phyloP scores from a whole-genome alignment of 805 yeast genomes.

The Starmerella sp. region DNA sequence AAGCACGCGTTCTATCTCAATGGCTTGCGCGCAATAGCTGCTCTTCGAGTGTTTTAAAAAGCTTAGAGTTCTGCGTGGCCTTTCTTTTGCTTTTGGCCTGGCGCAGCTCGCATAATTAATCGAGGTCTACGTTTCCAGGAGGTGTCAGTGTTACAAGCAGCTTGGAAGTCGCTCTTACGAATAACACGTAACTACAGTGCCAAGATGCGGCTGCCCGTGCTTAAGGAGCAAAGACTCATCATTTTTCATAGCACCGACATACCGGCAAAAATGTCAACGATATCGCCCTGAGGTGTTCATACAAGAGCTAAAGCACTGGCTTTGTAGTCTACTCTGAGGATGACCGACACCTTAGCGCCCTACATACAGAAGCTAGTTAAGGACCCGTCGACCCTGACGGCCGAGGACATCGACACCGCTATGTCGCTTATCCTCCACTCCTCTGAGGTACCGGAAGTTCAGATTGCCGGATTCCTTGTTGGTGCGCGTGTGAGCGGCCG shows the following conservation, averaged over 20 bases:
- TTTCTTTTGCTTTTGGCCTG: too few species aligned
- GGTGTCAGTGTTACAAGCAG: too few species aligned
- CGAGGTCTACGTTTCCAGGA: too few species aligned
- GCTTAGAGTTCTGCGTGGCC: too few species aligned
- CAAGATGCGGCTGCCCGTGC: too few species aligned
- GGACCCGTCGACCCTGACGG: constrained; percentile 51
- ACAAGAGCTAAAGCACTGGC: background rate
- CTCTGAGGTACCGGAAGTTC: constrained; percentile 54
- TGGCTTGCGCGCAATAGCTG: too few species aligned
- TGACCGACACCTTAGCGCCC: background rate
- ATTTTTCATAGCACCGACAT: background rate
- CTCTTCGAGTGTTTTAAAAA: too few species aligned
- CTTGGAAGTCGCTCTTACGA: too few species aligned
- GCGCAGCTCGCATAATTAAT: too few species aligned
- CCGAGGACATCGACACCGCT: constrained; percentile 54
- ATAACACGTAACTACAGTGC: too few species aligned
- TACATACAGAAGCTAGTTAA: constrained; percentile 49
- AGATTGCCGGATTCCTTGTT: constrained; percentile 66
- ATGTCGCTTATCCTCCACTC: constrained; percentile 32
- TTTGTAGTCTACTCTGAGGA: background rate
- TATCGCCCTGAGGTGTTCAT: background rate
- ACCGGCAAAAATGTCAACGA: background rate
- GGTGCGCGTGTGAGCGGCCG: constrained; percentile 61
- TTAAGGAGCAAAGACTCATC: too few species aligned
- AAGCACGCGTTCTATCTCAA: too few species aligned